These are phyloP conservation scores for Leishmania tropica DNA, from an alignment of 208 protist genomes.

Conservation along the genomic window DNA sequence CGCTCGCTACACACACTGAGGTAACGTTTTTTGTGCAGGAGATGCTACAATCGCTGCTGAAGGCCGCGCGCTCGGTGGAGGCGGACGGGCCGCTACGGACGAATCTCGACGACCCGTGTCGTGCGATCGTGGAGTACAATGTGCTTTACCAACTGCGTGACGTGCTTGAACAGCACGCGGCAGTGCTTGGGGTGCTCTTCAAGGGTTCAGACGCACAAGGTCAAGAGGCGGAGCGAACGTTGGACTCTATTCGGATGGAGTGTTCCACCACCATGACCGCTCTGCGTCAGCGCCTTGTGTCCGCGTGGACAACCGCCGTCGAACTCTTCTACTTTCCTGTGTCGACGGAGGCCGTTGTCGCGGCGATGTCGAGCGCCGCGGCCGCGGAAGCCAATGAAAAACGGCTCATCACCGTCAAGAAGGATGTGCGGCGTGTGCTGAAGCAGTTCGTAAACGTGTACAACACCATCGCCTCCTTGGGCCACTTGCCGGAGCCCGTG, in stretches of 20 bases:
- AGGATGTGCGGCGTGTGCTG: slow-evolving; percentile 32
- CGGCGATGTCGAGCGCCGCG: slow-evolving; percentile 1
- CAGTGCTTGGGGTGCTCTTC: slow-evolving; percentile 23
- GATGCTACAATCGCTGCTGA: slow-evolving; percentile 49
- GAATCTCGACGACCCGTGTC: slow-evolving; percentile 59
- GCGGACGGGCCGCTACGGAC: slow-evolving; percentile 29
- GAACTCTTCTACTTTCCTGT: slow-evolving; percentile 28
- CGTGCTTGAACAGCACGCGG: slow-evolving; percentile 36
- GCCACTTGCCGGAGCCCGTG: slow-evolving; percentile 46
- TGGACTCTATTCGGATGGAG: slow-evolving; percentile 21
- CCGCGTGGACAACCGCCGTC: slow-evolving; percentile 19
- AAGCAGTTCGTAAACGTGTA: slow-evolving; percentile 57
- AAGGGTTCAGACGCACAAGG: background rate
- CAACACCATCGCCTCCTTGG: slow-evolving; percentile 49
- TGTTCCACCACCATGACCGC: slow-evolving; percentile 13
- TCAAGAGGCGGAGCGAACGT: background rate
- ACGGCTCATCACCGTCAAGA: slow-evolving; percentile 7
- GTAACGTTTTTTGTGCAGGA: slow-evolving; percentile 14
- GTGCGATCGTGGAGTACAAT: slow-evolving; percentile 53
- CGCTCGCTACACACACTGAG: background rate
- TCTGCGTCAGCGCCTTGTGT: slow-evolving; percentile 23
- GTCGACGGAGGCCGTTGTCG: slow-evolving; percentile 7
- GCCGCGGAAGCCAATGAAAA: slow-evolving; percentile 13
- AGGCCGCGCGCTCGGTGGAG: slow-evolving; percentile 22
- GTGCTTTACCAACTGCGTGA: slow-evolving; percentile 45